Base-by-base conservation (phyloP, 2,329 filamentous ascomycete genomes). In the Ascochyta rabiei region DNA sequence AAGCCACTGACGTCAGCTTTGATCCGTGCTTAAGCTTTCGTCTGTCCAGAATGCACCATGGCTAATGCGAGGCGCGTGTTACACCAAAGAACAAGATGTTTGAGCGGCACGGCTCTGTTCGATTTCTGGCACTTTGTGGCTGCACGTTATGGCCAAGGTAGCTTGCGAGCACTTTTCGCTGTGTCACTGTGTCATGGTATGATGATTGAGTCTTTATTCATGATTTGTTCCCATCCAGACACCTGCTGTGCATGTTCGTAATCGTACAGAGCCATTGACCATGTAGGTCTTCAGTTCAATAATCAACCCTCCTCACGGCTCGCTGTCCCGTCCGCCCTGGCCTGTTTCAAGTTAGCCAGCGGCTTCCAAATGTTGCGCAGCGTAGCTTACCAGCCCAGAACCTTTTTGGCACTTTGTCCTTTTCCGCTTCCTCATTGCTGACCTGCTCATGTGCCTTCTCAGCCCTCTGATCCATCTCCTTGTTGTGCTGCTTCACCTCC, bases 401-500 rank as follows among this genome's bases (percentile, higher is more conserved):
- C 34, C 63, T 57, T 48, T 68, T 68, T 15, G 66, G 51, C 16
- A 78, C 77, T 61, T 79, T 77, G 30, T 79, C 75, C 58, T 77
- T 76, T 53, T 73, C 51, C 15, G 64, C 67, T 6, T 77, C 73
- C 57, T 73, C 64, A 56, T 74, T 72, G 40, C 56, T 64, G 45
- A 72, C 67, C 69, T 72, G 70, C 58, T 75, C 73, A 60, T 73
- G 59, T 53, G 77, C 67, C 70, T 68, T 74, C 61, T 80, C 77
- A 64, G 73, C 69, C 63, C 77, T 69, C 45, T 73, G 54, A 24
- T 75, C 74, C 71, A 80, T 73, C 60, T 80, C 77, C 59, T 68
- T 48, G 56, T 80, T 80, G 63, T 80, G 78, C 64, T 75, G 46
- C 70, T 68, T 72, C 19, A 80, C 77, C 13, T 76, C 75, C 58